A percentile compares a stretch with the other conserved stretches of the same genome.
Conservation (phyloP, 2,329 filamentous ascomycete species). For the Cladosporium halotolerans region DNA sequence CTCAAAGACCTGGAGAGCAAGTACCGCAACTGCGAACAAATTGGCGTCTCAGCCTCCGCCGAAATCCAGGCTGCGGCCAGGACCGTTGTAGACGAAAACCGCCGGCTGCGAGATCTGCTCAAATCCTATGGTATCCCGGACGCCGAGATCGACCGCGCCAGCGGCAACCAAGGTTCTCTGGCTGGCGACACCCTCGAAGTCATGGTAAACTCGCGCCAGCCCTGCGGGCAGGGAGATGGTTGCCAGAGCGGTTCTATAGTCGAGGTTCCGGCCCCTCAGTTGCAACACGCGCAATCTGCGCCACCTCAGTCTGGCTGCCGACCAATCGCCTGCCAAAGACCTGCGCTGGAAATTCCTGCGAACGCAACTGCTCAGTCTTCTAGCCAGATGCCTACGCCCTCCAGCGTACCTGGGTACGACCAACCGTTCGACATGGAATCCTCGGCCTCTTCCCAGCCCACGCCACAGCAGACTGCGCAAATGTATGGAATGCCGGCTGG, state of each 20-base stretch:
- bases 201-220: conserved; percentile 11
- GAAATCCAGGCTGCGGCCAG: conserved; percentile 67
- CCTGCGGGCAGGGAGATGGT: conserved; percentile 10
- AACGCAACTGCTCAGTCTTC: background rate
- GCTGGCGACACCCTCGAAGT: conserved; percentile 12
- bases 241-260: background rate
- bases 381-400: background rate
- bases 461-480: background rate
- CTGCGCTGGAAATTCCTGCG: background rate
- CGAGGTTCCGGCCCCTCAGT: background rate
- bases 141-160: conserved; percentile 39
- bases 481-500: background rate
- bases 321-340: background rate
- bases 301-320: background rate
- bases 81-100: conserved; percentile 64
- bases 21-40: conserved; percentile 56
- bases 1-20: conserved; percentile 62
- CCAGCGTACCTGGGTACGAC: background rate
- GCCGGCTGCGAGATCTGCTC: conserved; percentile 55
- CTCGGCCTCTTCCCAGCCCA: background rate
- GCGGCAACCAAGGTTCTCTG: conserved; percentile 9
- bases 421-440: background rate
- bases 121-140: conserved; percentile 52
- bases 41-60: conserved; percentile 61
- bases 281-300: background rate